Evolutionary conservation across 2,329 filamentous ascomycete species (phyloP), one percentile per base, ranked within the genome.

Genomic region (Apiospora kogelbergensis): DNA sequence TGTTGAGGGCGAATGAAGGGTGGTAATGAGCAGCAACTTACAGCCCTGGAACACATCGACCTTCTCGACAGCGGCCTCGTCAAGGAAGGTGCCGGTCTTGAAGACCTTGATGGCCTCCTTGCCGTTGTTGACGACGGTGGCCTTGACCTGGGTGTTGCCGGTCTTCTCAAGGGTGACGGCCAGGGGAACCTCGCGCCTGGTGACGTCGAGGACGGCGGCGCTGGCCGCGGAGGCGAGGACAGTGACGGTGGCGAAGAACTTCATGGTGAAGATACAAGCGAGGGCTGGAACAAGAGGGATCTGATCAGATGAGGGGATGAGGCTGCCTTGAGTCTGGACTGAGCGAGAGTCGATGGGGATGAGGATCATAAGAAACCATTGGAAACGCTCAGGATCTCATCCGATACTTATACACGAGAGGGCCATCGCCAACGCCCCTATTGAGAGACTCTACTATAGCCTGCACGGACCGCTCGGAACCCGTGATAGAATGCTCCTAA

Each of bases 81-180:
- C 84, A 64, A 88, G 79, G 72, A 88, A 82, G 66, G 83, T 85
- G 33, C 85, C 85, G 45, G 82, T 80, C 77, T 81, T 85, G 72
- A 87, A 76, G 22, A 88, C 73, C 75, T 85, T 85, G 70, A 87
- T 74, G 57, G 79, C 79, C 40, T 75, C 78, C 46, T 78, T 78
- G 30, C 84, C 85, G 42, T 78, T 84, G 78, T 87, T 87, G 71
- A 83, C 85, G 68, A 88, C 78, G 53, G 78, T 76, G 41, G 85
- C 83, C 76, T 85, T 86, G 70, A 88, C 80, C 68, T 80, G 80
- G 22, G 83, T 81, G 76, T 87, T 86, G 68, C 82, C 83, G n/a
- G 80, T 73, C 70, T 81, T 77, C 72, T 82, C 77, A 63, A 86
- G 80, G 73, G 81, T 77, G 69, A 83, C 80, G 2, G 79, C 76